Conservation (phyloP, 306 rosid species). For the Urtica urens region DNA sequence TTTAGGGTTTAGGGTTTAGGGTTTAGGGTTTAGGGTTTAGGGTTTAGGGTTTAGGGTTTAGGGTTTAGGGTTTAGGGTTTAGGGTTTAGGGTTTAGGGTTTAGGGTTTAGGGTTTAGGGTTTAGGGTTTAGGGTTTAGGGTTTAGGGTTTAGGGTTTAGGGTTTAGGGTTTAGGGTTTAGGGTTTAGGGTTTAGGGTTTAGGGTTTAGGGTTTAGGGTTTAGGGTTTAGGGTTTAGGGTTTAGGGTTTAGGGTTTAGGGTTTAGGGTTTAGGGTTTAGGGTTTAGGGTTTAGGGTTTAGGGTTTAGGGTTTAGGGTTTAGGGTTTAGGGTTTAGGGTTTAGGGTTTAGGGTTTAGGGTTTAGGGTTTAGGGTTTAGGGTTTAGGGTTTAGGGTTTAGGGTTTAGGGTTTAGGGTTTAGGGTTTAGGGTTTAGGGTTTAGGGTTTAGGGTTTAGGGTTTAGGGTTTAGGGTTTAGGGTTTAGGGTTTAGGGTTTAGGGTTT, state of each 20-base stretch:
- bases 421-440: too few species aligned
- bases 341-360: too few species aligned
- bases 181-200: constrained; percentile 14
- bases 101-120: constrained; percentile 10
- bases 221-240: not conserved
- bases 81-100: constrained; percentile 13
- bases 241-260: constrained; percentile 7
- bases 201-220: constrained; percentile 9
- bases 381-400: too few species aligned
- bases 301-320: constrained; percentile 6
- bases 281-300: not conserved
- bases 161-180: constrained; percentile 12
- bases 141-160: constrained; percentile 6
- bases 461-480: too few species aligned
- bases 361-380: too few species aligned
- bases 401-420: too few species aligned
- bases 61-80: constrained; percentile 11
- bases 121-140: constrained; percentile 13
- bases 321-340: not conserved
- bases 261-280: constrained; percentile 1
- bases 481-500: too few species aligned
- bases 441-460: too few species aligned
- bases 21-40: constrained; percentile 5
- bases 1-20: not conserved
- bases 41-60: not conserved